Base-by-base conservation (phyloP, 1,139 yeast genomes). In the Citeromyces hawaiiensis region DNA sequence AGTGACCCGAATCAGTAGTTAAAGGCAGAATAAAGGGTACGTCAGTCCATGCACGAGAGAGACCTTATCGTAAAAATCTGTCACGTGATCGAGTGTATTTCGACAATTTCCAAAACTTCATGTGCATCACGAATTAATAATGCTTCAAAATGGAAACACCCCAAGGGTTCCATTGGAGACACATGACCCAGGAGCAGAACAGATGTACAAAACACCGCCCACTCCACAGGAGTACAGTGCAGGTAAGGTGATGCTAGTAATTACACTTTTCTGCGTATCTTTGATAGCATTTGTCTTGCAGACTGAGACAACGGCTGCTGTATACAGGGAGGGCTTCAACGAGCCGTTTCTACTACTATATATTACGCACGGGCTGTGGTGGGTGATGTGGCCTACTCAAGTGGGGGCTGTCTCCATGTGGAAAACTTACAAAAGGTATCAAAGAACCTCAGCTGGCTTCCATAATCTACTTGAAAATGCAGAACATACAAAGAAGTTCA, bases 311-410 rank as follows among this genome's bases (percentile, higher is more conserved):
- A 85, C 94, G 1, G 73, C 87, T 4, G 79, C 77, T 43, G 68
- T 85, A 5, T 82, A 85, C 50, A 63, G 67, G 33, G 56, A 64
- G 3, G 70, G 68, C 7, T 83, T 76, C 54, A 58, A 70, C 42
- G 91, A 83, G 53, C 95, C 96, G 0, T 65, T 83, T 16, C 59
- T 83, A 30, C 61, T 82, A 43, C 59, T 85, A 39, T 64, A 72
- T 43, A 61, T 83, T 7, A 86, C 94, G 0, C 96, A 85, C 52
- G 83, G 88, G 1, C 71, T 81, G 13, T 83, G 94, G 94, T 66
- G 76, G 68, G 40, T 70, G 14, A 64, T 83, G 39, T 81, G 88
- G 83, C 93, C 91, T 0, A 38, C 70, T 8, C 94, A 83, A 54
- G 69, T 77, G n/a, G n/a, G 64, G 0, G 39, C 52, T 1, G 63